Percentiles rank a stretch among this genome's conserved stretches.
Evolutionary conservation across 192 early-diverging fungal species (phyloP).

Genomic region (Allomyces macrogynus): DNA sequence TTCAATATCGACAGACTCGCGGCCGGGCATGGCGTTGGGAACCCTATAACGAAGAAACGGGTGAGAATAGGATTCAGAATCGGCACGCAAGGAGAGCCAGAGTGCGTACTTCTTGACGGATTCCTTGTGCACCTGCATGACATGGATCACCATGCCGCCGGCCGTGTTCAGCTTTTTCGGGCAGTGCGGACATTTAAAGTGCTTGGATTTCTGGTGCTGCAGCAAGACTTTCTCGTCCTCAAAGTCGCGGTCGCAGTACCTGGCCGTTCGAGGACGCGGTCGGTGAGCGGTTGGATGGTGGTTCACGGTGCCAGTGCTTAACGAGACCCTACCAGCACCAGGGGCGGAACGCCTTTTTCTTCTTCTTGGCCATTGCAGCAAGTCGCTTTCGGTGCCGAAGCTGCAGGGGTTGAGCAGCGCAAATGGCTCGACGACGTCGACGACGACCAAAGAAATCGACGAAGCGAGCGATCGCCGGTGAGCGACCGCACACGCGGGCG

Average conservation of each 20-base stretch:
- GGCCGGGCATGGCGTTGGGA: constrained; percentile 61
- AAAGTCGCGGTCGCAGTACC: constrained; percentile 92
- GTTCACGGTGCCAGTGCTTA: neutral
- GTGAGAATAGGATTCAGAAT: constrained; percentile 3
- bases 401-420: neutral
- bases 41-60: constrained; percentile 29
- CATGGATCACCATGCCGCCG: constrained; percentile 74
- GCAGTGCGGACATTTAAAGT: constrained; percentile 81
- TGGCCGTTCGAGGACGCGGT: too few relatives aligned
- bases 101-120: constrained; percentile 45
- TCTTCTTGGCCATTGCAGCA: constrained; percentile 26
- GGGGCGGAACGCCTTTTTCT: constrained; percentile 35
- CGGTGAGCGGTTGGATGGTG: neutral
- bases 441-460: too few relatives aligned
- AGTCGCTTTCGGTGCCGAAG: neutral
- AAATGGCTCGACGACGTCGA: too few relatives aligned
- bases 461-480: too few relatives aligned
- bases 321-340: constrained; percentile 48
- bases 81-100: neutral
- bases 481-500: neutral
- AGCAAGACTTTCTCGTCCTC: constrained; percentile 86
- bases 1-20: constrained; percentile 70
- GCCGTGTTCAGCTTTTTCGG: constrained; percentile 70
- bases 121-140: constrained; percentile 84
- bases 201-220: constrained; percentile 79